Base-by-base conservation (phyloP, 1,139 yeast species). In the Blastobotrys proliferans region DNA sequence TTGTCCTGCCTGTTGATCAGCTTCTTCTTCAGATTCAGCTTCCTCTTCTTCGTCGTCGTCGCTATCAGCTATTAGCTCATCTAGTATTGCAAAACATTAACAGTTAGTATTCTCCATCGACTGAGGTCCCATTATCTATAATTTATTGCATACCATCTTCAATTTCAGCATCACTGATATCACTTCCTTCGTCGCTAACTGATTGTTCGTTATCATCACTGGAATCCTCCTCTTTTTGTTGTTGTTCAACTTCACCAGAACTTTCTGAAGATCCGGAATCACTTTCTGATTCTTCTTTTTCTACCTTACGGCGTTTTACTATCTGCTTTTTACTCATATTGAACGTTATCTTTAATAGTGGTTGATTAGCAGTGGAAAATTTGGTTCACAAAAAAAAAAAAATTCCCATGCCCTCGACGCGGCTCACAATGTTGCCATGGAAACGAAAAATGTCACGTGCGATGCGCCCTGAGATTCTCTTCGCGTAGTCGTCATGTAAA, bases 181-280 rank as follows among this genome's bases (percentile, higher is more conserved):
- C 55, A 8, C 26, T 35, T n/a, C 38, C 47, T 14, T 39, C 50
- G 11, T 44, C 52, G 18, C 40, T 50, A 6, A 45, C 55, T 13
- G 52, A 60, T 6, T 48, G 55, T 19, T 48, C 56, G 6, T 47
- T 51, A 10, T 44, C 53, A 14, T 37, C 51, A 13, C 57, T 63
- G 26, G 54, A 54, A 21, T 52, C 47, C 8, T 42, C 50, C 11
- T 22, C 29, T 14, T 36, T 33, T 11, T 21, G 14, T 27, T n/a
- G 21, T 25, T 4, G 8, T 10, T 45, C 50, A 1, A 35, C 50
- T 20, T 43, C 46, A 24, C 46, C 53, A 13, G 43, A 47, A 11
- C 11, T 11, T 24, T 8, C 8, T 24, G 10, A 8, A 11, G 26
- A 24, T 11, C 11, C 26, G 8, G 26, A 24, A 8, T 8, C 26